Evolutionary conservation across 2,329 filamentous ascomycete genomes (phyloP).

Genomic region (Pezicula rhizophila): DNA sequence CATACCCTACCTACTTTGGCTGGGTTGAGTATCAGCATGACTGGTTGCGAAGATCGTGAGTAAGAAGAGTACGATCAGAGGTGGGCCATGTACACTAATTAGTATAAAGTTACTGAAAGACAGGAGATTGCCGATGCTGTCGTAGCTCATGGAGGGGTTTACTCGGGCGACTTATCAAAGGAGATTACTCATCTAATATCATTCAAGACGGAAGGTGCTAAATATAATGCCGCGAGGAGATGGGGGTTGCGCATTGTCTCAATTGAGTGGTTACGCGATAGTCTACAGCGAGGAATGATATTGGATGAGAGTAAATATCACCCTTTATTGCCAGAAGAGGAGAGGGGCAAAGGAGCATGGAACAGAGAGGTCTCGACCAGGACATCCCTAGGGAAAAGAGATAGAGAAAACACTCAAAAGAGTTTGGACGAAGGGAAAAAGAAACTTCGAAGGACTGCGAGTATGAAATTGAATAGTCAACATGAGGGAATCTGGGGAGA

Average conservation of each 20-base stretch:
- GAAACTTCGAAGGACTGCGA: slow-evolving; percentile 83
- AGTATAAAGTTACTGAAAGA: slow-evolving; percentile 52
- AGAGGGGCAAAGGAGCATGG: slow-evolving; percentile 77
- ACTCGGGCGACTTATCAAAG: slow-evolving; percentile 82
- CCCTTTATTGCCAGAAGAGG: slow-evolving; percentile 59
- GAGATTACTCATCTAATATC: slow-evolving; percentile 84
- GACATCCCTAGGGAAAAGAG: slow-evolving; percentile 51
- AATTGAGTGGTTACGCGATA: slow-evolving; percentile 79
- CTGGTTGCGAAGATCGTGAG: slow-evolving; percentile 64
- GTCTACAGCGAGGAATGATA: slow-evolving; percentile 79
- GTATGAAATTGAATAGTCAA: slow-evolving; percentile 74
- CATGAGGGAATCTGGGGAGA: slow-evolving; percentile 85
- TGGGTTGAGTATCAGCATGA: slow-evolving; percentile 59
- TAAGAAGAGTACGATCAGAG: slow-evolving; percentile 18
- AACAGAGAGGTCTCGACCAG: slow-evolving; percentile 44
- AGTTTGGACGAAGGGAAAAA: slow-evolving; percentile 55
- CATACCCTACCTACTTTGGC: slow-evolving; percentile 61
- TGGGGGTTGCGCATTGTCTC: slow-evolving; percentile 80
- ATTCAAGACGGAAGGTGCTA: slow-evolving; percentile 71
- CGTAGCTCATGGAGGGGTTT: slow-evolving; percentile 72
- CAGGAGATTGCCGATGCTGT: slow-evolving; percentile 56
- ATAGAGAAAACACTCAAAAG: slow-evolving; percentile 41
- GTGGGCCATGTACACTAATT: neutral
- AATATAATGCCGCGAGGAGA: slow-evolving; percentile 78
- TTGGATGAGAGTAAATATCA: slow-evolving; percentile 83